Evolutionary conservation across 176 grass and related monocot genomes (phyloP), one percentile per base, ranked within the genome.

Genomic region (Lolium multiflorum): DNA sequence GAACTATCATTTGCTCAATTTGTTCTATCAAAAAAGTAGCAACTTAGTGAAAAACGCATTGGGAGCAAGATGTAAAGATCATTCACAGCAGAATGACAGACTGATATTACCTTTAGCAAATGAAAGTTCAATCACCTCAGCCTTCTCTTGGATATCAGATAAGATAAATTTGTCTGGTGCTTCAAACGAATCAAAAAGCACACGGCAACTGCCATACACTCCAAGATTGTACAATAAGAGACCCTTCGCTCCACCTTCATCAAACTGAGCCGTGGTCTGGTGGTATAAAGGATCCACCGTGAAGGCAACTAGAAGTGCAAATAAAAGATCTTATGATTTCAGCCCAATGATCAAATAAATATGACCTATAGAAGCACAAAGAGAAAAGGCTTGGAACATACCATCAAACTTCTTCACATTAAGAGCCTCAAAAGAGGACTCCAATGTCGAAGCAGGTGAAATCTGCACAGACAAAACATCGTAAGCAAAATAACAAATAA

Each of bases 321-420:
- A 71, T 64, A 78, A 90, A 57, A 90, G 47, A 84, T 81, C 58
- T 85, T 61, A 66, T 65, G 39, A 5, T 65, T 83, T 74, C 65
- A 66, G 81, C 15, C 31, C 22, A 13, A 74, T 73, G 41, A 50
- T 71, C 82, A n/a, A 81, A 83, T 7, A 76, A 25, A 85, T n/a
- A 79, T n/a, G 82, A 46, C 65, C 57, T 31, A 86, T 26, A 52
- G 13, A 85, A 83, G 39, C 69, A 77, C 39, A 73, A 78, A 43
- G 52, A 78, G 81, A 84, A 63, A 64, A 89, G 69, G 9, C 51
- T 69, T 82, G 47, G 64, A 78, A 75, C 63, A 41, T 85, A 98
- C 97, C 97, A 87, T 98, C 97, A 89, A 96, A 92, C 64, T 98
- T 98, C 88, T 98, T 96, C 25, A 96, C 87, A 85, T 98, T 98